A percentile compares a stretch with the other conserved stretches of the same genome.
Conservation (phyloP, 148 eudicot species). For the Chenopodium quinoa region DNA sequence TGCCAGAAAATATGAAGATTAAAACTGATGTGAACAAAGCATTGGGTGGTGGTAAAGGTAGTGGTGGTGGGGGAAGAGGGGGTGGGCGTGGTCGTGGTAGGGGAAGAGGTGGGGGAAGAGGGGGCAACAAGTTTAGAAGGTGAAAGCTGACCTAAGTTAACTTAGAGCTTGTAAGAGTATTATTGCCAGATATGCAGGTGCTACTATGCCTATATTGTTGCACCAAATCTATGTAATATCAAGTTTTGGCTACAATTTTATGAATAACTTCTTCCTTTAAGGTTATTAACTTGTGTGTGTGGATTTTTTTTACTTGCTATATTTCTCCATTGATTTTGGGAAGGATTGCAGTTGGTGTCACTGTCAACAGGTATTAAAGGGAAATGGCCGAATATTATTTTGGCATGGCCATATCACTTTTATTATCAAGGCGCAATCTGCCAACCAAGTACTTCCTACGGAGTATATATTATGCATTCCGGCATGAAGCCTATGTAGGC, state of each 20-base stretch:
- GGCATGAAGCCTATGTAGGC: no score
- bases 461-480: no score
- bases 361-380: neutral
- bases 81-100: conserved; percentile 49
- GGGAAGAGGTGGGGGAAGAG: conserved; percentile 55
- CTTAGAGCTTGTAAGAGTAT: neutral
- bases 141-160: conserved; percentile 23
- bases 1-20: conserved; percentile 81
- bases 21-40: conserved; percentile 60
- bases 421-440: no score
- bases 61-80: conserved; percentile 39
- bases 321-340: neutral
- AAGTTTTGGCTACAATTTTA: conserved; percentile 15
- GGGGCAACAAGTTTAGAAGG: conserved; percentile 54
- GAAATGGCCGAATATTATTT: no score
- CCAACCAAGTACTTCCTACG: no score
- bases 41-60: conserved; percentile 43
- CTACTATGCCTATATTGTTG: conserved; percentile 5
- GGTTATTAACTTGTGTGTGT: neutral
- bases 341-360: neutral
- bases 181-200: conserved; percentile 11
- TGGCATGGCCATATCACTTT: no score
- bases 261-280: neutral
- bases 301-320: neutral
- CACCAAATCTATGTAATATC: conserved; percentile 18